Base-by-base conservation (phyloP, 2,329 filamentous ascomycete species). In the Penicillium brevicompactum region DNA sequence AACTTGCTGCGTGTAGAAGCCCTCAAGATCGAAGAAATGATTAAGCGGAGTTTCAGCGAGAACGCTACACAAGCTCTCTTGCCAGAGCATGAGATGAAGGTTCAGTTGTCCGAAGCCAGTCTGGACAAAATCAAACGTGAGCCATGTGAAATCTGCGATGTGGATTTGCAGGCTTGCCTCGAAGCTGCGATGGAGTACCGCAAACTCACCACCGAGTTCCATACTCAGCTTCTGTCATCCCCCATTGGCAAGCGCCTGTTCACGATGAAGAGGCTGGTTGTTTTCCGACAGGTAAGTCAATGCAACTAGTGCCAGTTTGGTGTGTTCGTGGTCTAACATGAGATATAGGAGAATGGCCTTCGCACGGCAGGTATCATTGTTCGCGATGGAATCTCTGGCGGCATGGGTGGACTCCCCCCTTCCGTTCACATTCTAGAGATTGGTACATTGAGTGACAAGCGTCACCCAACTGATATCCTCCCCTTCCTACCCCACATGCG, bases 1-100 rank as follows among this genome's bases (percentile, higher is more conserved):
- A 99, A 97, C 69, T 80, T 99, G 31, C 38, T 99, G 46, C 88
- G 94, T 34, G 94, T 99, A 2, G 94, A 99, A 74, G 94, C 94
- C 2, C 78, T 99, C 62, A 97, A 97, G 78, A 97, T 99, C 65
- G 94, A 99, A 73, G 94, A 99, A 76, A 99, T 99, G 94, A 99
- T 99, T 80, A 99, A 99, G 82, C 89, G 94, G 62, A 97, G 92
- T 73, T 99, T 99, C 80, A 97, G 93, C 49, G 94, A 99, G 74
- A 94, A 99, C 74, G 93, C 93, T 22, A 97, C 93, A 0, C 94
- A 99, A 70, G 92, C 95, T 59, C 77, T 97, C 11, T 80, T 97
- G 1, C 94, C 94, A 0, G 92, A 97, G 73, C 93, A 97, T 66
- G 92, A 99, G 75, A 96, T 96, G 74, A 89, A 92, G 55, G 91